Percentiles rank a stretch among this genome's conserved stretches.
Evolutionary conservation across 2,329 filamentous ascomycete species (phyloP).

Genomic region (Penicillium sp.): DNA sequence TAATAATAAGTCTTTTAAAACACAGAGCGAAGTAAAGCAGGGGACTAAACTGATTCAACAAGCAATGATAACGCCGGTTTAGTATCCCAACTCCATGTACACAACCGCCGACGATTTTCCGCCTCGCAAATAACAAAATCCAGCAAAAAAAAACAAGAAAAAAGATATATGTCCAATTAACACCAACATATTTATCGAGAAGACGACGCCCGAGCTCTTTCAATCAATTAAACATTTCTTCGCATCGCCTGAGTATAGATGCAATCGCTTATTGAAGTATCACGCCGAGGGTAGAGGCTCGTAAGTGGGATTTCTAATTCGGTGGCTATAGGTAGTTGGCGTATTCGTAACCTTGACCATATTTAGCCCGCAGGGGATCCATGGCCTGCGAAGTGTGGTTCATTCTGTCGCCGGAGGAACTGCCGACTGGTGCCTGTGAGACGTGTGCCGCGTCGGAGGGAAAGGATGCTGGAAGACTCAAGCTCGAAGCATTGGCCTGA

Average conservation of each 20-base stretch:
- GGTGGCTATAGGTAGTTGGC: constrained; percentile 30
- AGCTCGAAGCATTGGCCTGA: constrained; percentile 39
- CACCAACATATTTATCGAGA: constrained; percentile 18
- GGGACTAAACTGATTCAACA: background rate
- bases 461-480: constrained; percentile 42
- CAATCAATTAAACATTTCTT: constrained; percentile 8
- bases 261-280: constrained; percentile 1
- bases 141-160: constrained; percentile 8
- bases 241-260: constrained; percentile 1
- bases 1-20: background rate
- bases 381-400: constrained; percentile 29
- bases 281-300: background rate
- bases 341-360: constrained; percentile 37
- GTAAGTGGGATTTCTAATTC: background rate
- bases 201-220: background rate
- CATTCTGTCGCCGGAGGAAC: constrained; percentile 31
- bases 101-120: constrained; percentile 3
- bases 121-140: constrained; percentile 11
- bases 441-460: constrained; percentile 33
- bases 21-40: background rate
- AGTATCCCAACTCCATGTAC: constrained; percentile 12
- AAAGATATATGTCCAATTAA: constrained; percentile 6
- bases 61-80: constrained; percentile 10
- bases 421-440: constrained; percentile 22
- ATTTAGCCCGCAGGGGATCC: constrained; percentile 35